These are phyloP conservation scores for Rubroboletus pulcherrimus DNA, from an alignment of 768 basidiomycete genomes.

Conservation along the genomic window DNA sequence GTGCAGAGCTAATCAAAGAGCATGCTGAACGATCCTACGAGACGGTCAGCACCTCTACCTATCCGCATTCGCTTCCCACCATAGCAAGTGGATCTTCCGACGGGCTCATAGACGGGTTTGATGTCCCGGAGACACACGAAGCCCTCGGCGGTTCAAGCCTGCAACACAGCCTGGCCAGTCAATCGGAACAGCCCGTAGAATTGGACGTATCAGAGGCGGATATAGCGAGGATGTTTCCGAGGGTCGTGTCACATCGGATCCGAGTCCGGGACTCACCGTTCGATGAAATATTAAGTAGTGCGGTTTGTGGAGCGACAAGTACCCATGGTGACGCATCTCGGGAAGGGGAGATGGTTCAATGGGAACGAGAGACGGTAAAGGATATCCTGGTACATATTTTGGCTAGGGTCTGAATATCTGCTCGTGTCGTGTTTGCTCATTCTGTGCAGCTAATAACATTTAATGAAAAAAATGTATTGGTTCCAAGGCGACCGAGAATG, in stretches of 20 bases:
- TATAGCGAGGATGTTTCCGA: conserved; percentile 67
- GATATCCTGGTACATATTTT: conserved; percentile 61
- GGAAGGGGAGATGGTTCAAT: conserved; percentile 22
- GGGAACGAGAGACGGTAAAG: conserved; percentile 54
- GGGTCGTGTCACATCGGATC: conserved; percentile 72
- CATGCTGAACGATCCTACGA: conserved; percentile 21
- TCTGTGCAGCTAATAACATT: not conserved
- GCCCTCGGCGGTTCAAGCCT: conserved; percentile 1
- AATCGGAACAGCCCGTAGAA: conserved; percentile 24
- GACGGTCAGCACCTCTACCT: conserved; percentile 16
- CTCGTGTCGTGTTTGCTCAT: not conserved
- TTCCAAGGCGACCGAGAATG: not conserved
- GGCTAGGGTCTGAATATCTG: conserved; percentile 40
- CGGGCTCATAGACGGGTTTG: conserved; percentile 15
- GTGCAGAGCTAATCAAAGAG: conserved; percentile 51
- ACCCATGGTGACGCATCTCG: conserved; percentile 15
- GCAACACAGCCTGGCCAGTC: conserved; percentile 4
- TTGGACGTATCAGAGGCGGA: conserved; percentile 73
- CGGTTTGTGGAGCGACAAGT: conserved; percentile 51
- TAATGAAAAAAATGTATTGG: not conserved
- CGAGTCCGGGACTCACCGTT: conserved; percentile 65
- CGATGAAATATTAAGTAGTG: conserved; percentile 66
- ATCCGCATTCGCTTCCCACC: conserved; percentile 16
- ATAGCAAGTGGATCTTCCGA: conserved; percentile 22
- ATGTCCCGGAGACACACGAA: conserved; percentile 13